These are phyloP conservation scores for Astrephomene gubernaculifera DNA, from an alignment of 139 green algal genomes.

Conservation along the genomic window DNA sequence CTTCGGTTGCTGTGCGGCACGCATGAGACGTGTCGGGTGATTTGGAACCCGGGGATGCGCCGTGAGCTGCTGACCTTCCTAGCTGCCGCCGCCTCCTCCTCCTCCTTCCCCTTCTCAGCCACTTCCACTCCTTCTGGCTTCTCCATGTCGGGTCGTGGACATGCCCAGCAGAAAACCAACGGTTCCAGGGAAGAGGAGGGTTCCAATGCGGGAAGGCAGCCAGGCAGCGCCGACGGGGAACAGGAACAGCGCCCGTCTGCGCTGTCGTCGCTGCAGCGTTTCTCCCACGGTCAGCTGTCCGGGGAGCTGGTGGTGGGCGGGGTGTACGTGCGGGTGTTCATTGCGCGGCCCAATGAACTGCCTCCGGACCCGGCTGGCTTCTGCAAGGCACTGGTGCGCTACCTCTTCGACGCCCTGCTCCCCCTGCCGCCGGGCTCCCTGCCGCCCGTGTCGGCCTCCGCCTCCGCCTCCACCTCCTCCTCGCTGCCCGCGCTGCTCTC, in stretches of 20 bases:
- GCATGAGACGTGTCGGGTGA: constrained; percentile 79
- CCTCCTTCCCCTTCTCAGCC: too few relatives aligned
- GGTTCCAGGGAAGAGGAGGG: too few relatives aligned
- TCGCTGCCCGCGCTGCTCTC: constrained; percentile 34
- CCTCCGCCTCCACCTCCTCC: too few relatives aligned
- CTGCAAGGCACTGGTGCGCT: constrained; percentile 72
- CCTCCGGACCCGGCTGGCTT: constrained; percentile 76
- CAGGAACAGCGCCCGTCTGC: too few relatives aligned
- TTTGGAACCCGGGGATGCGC: constrained; percentile 92
- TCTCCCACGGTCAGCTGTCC: constrained; percentile 15
- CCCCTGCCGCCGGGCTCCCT: constrained; percentile 27
- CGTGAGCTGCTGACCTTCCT: constrained; percentile 74
- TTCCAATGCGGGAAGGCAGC: too few relatives aligned
- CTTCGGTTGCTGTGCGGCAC: constrained; percentile 74
- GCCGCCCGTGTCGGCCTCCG: too few relatives aligned
- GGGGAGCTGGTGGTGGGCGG: constrained; percentile 87
- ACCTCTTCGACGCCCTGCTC: constrained; percentile 43
- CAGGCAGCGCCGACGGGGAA: too few relatives aligned
- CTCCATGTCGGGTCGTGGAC: too few relatives aligned
- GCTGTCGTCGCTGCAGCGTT: not conserved
- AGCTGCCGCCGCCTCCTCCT: too few relatives aligned
- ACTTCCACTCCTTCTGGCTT: too few relatives aligned
- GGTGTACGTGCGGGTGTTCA: constrained; percentile 93
- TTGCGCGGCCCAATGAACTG: constrained; percentile 69
- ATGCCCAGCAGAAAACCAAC: too few relatives aligned